Evolutionary conservation across 805 yeast species (phyloP), one percentile per base, ranked within the genome.

Genomic region (Dipodascus albidus): DNA sequence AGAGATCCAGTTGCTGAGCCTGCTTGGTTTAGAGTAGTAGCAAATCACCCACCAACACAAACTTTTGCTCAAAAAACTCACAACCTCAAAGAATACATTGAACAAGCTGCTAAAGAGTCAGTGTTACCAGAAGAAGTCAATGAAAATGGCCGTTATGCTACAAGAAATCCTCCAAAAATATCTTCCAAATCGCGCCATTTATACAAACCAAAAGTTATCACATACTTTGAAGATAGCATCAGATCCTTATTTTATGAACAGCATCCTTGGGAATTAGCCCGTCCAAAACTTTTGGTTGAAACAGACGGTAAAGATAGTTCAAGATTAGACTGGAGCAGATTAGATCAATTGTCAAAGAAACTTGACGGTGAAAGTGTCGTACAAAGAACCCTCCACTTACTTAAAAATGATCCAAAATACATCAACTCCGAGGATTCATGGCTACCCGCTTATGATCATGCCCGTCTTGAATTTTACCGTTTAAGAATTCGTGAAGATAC

Each of bases 191-290:
- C 59, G 19, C 57, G 54, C 50, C 73, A 73, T 54, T 71, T 83
- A 15, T 73, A 74, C 60, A 70, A 74, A 58, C 75, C 84, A 9
- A 78, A 79, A 47, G 74, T 76, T 57, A 70, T 86, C 62, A 67
- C 67, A 54, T 83, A 77, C 59, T 67, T 80, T 52, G 93, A 91
- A 68, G 99, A 93, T 69, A 81, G 83, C 61, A 70, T 93, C 60
- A 80, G 99, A 71, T 75, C 78, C 49, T 73, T 85, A 22, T 93
- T 93, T 64, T 91, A 83, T 68, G 81, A 81, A 55, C 96, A 90
- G 66, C 99, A 93, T 69, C 99, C 99, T 3, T 93, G 99, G 99
- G 99, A 93, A 70, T 73, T 90, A 52, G 87, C 98, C 1, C 79
- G 95, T 60, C 96, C 98, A 14, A 87, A 86, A 65, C 75, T 80